Percentiles rank a stretch among this genome's conserved stretches.
These are phyloP conservation scores for Umbelopsis sp. DNA, from an alignment of 192 early-diverging fungal genomes.

Conservation along the genomic window DNA sequence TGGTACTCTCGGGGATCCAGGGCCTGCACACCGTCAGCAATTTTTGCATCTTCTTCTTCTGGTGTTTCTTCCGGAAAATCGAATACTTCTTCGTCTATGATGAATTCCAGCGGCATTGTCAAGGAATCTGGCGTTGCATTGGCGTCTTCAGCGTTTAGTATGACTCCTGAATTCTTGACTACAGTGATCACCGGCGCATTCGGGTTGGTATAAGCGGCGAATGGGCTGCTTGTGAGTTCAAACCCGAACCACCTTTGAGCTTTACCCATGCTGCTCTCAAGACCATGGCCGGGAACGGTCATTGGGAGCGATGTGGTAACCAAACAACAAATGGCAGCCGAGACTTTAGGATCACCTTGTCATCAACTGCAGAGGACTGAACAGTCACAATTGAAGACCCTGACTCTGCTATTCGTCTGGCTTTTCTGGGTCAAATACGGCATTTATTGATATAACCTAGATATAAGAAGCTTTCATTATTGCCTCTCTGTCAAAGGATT, in stretches of 20 bases:
- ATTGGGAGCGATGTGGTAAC: neutral
- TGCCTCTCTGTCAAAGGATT: too few species aligned
- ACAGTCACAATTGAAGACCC: too few species aligned
- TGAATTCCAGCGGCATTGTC: neutral
- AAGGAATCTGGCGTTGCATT: neutral
- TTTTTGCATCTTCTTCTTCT: neutral
- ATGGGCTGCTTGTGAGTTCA: neutral
- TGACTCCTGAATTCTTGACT: neutral
- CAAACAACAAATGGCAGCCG: too few species aligned
- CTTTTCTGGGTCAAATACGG: too few species aligned
- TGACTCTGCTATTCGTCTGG: too few species aligned
- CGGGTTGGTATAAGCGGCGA: slow-evolving; percentile 3
- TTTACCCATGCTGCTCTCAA: neutral
- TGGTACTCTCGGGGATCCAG: slow-evolving; percentile 79
- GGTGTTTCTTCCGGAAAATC: slow-evolving; percentile 15
- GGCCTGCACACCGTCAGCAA: neutral
- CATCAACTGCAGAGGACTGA: too few species aligned
- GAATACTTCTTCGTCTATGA: neutral
- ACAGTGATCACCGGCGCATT: neutral
- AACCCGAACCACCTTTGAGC: neutral
- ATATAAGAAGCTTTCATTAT: too few species aligned
- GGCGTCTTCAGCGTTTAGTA: neutral
- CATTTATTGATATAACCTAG: too few species aligned
- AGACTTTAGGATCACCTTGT: too few species aligned
- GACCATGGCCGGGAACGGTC: neutral